Evolutionary conservation across 179 eudicot species (phyloP), one percentile per base, ranked within the genome.

Genomic region (Silene vulgaris): DNA sequence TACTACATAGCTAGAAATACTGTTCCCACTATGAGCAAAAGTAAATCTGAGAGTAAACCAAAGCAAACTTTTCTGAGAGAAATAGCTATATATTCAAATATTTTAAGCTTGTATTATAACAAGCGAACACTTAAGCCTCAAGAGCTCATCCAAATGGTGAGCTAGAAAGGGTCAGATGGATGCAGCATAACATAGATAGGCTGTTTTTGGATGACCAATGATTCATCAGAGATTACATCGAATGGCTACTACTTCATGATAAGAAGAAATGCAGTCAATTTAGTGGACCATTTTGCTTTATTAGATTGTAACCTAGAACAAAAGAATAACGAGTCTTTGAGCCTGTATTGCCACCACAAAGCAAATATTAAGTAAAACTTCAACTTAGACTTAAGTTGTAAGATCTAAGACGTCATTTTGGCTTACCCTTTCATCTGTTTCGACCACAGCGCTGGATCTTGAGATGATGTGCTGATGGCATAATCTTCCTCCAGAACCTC

Each of bases 351-450:
- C 52, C 52, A 45, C 11, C 52, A 45, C 3, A 45, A 45, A 45
- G 11, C 52, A 45, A 9, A 45, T 45, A 45, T 7, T 1, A 43
- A 43, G 50, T 43, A 19, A 35, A 30, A 29, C 8, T 65, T 29
- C 16, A 29, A 64, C 17, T 29, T 29, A 11, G 37, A 64, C 40
- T 35, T 23, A 68, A n/a, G 50, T 32, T 37, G 35, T 35, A 69
- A 69, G 57, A 69, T 43, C n/a, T 14, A 8, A 69, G 35, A 45
- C 37, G 4, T 28, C 29, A 64, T 12, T 19, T 75, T 30, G 20
- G 50, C 88, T 78, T 71, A 92, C 97, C 95, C 87, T 81, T 74
- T 88, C 26, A 79, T 74, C 54, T 23, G 91, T 79, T 87, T 88
- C 14, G 85, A 79, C 86, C 81, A 80, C 4, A 71, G 82, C 48